Evolutionary conservation across 306 rosid genomes (phyloP).

Genomic region (Trichosanthes truncata): DNA sequence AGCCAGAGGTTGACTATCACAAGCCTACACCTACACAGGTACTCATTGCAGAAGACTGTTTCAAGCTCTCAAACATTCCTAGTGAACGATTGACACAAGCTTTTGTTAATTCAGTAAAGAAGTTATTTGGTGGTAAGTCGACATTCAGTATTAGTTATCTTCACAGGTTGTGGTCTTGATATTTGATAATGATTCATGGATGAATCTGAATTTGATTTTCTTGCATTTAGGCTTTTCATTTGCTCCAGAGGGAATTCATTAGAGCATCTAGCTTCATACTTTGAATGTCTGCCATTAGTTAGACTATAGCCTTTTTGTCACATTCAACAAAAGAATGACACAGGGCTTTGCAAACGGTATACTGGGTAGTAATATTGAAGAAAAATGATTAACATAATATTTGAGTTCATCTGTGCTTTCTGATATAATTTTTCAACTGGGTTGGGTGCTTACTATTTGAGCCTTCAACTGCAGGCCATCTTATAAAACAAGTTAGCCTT

Average conservation of each 20-base stretch:
- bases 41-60: conserved; percentile 76
- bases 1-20: conserved; percentile 27
- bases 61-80: conserved; percentile 60
- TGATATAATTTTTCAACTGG: neutral
- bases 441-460: conserved; percentile 1
- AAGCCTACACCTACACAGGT: conserved; percentile 46
- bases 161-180: neutral
- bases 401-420: neutral
- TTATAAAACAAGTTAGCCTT: conserved; percentile 48
- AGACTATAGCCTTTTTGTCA: neutral
- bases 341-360: neutral
- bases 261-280: conserved; percentile 3
- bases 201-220: neutral
- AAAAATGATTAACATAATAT: neutral
- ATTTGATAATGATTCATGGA: neutral
- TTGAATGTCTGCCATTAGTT: neutral
- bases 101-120: conserved; percentile 39
- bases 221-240: neutral
- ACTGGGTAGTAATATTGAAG: neutral
- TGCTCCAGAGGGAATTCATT: neutral
- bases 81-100: conserved; percentile 23
- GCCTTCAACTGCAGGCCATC: conserved; percentile 34
- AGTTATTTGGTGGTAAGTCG: conserved; percentile 63
- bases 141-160: neutral
- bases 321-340: neutral